These are phyloP conservation scores for Paspalum vaginatum DNA, from an alignment of 176 grass and related monocot genomes.

Conservation along the genomic window DNA sequence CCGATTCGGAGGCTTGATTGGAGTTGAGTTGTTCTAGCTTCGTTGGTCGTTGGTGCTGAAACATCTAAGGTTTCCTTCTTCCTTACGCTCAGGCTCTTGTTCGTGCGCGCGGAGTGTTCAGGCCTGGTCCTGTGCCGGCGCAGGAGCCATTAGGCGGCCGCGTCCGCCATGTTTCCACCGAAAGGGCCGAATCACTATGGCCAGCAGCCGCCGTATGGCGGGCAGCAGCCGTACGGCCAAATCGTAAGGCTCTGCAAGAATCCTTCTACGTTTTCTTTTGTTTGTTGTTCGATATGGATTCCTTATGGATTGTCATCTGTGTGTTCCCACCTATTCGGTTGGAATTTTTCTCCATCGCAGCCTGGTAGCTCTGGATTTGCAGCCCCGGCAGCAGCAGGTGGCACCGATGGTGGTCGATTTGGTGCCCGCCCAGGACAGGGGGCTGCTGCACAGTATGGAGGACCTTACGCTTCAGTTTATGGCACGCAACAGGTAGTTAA, in stretches of 20 bases:
- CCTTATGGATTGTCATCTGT: background rate
- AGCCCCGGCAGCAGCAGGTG: conserved; percentile 14
- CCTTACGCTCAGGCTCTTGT: conserved; percentile 19
- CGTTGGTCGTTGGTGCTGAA: background rate
- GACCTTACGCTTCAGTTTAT: conserved; percentile 73
- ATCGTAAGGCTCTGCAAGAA: conserved; percentile 45
- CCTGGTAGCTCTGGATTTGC: conserved; percentile 64
- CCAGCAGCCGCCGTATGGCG: conserved; percentile 58
- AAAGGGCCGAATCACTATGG: conserved; percentile 75
- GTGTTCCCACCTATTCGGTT: background rate
- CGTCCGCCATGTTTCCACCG: conserved; percentile 69
- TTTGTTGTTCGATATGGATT: conserved; percentile 12
- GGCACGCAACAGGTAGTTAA: conserved; percentile 61
- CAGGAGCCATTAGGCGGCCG: conserved; percentile 24
- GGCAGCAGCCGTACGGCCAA: conserved; percentile 72
- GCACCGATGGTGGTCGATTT: conserved; percentile 47
- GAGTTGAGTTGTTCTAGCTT: background rate
- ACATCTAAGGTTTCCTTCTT: conserved; percentile 27
- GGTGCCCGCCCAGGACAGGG: conserved; percentile 52
- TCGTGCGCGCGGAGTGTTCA: background rate
- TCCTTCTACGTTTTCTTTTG: background rate
- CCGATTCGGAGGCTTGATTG: background rate
- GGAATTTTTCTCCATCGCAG: conserved; percentile 43
- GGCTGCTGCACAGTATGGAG: conserved; percentile 58
- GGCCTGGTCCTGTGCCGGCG: conserved; percentile 13